Base-by-base conservation (phyloP, 768 basidiomycete species). In the Termitomyces sp. region DNA sequence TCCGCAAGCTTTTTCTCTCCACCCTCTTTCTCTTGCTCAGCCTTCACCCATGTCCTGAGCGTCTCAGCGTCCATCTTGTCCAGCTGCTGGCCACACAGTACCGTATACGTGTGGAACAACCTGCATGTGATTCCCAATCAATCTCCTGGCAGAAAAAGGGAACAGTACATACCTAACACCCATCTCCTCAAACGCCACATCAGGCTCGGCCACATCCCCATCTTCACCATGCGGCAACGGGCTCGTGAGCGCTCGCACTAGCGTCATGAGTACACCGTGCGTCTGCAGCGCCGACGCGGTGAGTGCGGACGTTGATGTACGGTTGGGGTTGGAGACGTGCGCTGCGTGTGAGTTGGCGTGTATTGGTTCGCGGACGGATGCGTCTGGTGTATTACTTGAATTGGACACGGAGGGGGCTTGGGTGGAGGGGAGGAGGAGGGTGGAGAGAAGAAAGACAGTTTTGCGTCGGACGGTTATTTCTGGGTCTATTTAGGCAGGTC, bases 401-500 rank as follows among this genome's bases (percentile, higher is more conserved):
- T n/a, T n/a, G n/a, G n/a, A n/a, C n/a, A n/a, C n/a, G 37, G 68
- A 60, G 17, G 66, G 50, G 11, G 68, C 32, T 9, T 65, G 58
- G 16, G 64, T 61, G 16, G 66, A 72, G 2, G 88, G 87, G 0
- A 81, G 73, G 47, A 93, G 80, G 52, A 95, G 82, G 0, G 83
- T 73, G 66, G 83, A 85, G 37, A 95, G 76, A 17, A 95, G 81
- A 73, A 94, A 95, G 4, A 83, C 79, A 0, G 82, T 77, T 68
- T 95, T 95, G 53, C 92, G 80, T 19, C 93, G 86, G 52, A 95
- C 83, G 37, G 73, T 70, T 27, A 91, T 86, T 60, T 89, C 84
- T 5, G 92, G 85, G 70, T 96, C 94, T 91, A 48, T 41, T 23
- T 12, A 16, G n/a, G n/a, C n/a, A n/a, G n/a, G n/a, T n/a, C n/a